These are phyloP conservation scores for Neoarthrinium moseri DNA, from an alignment of 2,329 filamentous ascomycete genomes.

Conservation along the genomic window DNA sequence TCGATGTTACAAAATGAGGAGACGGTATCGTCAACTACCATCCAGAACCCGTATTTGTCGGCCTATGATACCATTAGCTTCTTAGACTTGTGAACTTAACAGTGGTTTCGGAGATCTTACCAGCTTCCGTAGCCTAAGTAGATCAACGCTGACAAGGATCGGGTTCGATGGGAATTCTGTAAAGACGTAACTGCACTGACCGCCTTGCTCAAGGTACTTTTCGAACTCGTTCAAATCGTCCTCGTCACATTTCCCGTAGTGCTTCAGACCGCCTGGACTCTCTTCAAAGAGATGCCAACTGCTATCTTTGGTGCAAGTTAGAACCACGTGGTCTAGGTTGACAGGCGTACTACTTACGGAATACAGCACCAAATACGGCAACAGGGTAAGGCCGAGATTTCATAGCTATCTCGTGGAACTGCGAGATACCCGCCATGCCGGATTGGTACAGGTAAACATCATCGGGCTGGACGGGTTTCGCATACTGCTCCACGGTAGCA, in stretches of 20 bases:
- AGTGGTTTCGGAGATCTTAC: conserved; percentile 30
- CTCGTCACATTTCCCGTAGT: conserved; percentile 43
- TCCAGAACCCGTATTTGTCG: conserved; percentile 41
- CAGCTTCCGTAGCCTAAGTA: conserved; percentile 35
- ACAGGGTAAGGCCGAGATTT: conserved; percentile 31
- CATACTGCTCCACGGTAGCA: conserved; percentile 31
- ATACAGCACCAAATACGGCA: conserved; percentile 49
- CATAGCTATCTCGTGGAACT: conserved; percentile 36
- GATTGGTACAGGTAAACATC: conserved; percentile 55
- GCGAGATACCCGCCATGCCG: conserved; percentile 53
- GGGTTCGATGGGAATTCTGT: conserved; percentile 52
- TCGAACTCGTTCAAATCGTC: conserved; percentile 44
- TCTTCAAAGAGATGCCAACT: conserved; percentile 48
- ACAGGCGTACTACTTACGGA: conserved; percentile 24
- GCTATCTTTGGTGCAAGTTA: conserved; percentile 25
- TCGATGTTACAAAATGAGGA: conserved; percentile 50
- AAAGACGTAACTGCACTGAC: conserved; percentile 43
- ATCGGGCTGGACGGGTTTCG: conserved; percentile 20
- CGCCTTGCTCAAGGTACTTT: conserved; percentile 37
- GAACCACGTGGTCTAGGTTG: background rate
- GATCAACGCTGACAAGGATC: conserved; percentile 38
- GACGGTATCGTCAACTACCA: conserved; percentile 49
- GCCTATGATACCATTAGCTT: conserved; percentile 20
- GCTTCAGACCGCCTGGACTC: conserved; percentile 40
- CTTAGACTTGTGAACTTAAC: background rate